Percentiles rank a stretch among this genome's conserved stretches.
Conservation (phyloP, 2,329 filamentous ascomycete species). For the Aspergillus fijiensis region DNA sequence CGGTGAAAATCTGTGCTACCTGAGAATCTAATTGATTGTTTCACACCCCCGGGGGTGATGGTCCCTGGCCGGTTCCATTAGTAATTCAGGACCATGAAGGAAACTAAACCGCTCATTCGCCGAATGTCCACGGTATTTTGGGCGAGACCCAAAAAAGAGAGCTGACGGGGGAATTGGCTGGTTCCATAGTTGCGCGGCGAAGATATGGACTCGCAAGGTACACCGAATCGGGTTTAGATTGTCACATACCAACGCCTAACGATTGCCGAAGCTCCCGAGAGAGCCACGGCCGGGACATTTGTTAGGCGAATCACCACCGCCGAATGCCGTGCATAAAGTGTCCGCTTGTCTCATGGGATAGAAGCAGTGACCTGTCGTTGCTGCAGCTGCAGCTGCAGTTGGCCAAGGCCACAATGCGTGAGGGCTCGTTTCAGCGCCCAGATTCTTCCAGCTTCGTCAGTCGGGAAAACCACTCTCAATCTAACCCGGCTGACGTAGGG, state of each 20-base stretch:
- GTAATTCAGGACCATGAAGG: not conserved
- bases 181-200: not conserved
- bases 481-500: not conserved
- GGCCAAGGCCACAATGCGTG: not conserved
- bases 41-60: not conserved
- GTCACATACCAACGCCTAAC: not conserved
- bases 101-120: conserved; percentile 7
- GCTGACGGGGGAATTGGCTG: not conserved
- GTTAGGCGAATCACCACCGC: not conserved
- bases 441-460: not conserved
- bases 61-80: not conserved
- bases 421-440: not conserved
- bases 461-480: not conserved
- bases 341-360: not conserved
- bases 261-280: conserved; percentile 3
- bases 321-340: not conserved
- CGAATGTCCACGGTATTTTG: not conserved
- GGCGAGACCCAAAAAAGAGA: conserved; percentile 3
- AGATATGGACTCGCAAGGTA: conserved; percentile 26
- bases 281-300: not conserved
- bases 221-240: conserved; percentile 29
- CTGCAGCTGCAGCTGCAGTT: not conserved
- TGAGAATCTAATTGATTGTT: not conserved
- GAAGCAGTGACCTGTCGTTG: not conserved
- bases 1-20: not conserved